A percentile compares a stretch with the other conserved stretches of the same genome.
Conservation (phyloP, 352 stramenopile species). For the Stephanocyclus meneghinianus region DNA sequence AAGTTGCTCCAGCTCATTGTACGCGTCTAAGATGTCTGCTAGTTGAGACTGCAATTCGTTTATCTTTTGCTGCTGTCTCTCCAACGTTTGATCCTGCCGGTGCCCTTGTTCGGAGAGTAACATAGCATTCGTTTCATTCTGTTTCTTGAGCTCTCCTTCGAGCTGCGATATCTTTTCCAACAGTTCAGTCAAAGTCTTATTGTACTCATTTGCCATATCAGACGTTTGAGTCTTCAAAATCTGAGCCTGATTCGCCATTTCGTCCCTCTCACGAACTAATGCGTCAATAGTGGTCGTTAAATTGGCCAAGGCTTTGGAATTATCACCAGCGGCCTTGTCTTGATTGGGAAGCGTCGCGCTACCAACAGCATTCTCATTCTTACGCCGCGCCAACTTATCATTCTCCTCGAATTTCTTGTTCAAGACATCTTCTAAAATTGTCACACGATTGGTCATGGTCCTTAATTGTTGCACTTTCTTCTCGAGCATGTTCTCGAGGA, state of each 20-base stretch:
- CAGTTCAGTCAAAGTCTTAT: slow-evolving; percentile 15
- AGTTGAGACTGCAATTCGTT: slow-evolving; percentile 32
- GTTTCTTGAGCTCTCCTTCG: slow-evolving; percentile 1
- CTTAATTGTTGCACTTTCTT: slow-evolving; percentile 19
- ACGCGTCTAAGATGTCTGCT: slow-evolving; percentile 34
- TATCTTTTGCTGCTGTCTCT: slow-evolving; percentile 15
- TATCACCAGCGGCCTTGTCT: not conserved
- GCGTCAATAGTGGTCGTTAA: slow-evolving; percentile 22
- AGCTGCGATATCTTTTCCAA: slow-evolving; percentile 11
- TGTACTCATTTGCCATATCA: slow-evolving; percentile 24
- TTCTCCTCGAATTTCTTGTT: slow-evolving; percentile 22
- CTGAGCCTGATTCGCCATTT: not conserved
- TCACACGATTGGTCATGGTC: slow-evolving; percentile 40
- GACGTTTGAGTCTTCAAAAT: not conserved
- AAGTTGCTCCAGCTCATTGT: slow-evolving; percentile 37
- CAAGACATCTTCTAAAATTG: slow-evolving; percentile 30
- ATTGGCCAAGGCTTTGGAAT: slow-evolving; percentile 18
- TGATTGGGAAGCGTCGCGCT: not conserved
- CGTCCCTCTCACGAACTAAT: slow-evolving; percentile 15
- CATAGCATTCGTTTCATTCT: not conserved
- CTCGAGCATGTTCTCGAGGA: slow-evolving; percentile 13
- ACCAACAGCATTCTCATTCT: slow-evolving; percentile 9
- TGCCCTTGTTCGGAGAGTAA: not conserved
- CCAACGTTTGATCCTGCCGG: slow-evolving; percentile 3
- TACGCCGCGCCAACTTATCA: slow-evolving; percentile 6